These are phyloP conservation scores for Globisporangium paroecandrum DNA, from an alignment of 352 stramenopile genomes.

Conservation along the genomic window DNA sequence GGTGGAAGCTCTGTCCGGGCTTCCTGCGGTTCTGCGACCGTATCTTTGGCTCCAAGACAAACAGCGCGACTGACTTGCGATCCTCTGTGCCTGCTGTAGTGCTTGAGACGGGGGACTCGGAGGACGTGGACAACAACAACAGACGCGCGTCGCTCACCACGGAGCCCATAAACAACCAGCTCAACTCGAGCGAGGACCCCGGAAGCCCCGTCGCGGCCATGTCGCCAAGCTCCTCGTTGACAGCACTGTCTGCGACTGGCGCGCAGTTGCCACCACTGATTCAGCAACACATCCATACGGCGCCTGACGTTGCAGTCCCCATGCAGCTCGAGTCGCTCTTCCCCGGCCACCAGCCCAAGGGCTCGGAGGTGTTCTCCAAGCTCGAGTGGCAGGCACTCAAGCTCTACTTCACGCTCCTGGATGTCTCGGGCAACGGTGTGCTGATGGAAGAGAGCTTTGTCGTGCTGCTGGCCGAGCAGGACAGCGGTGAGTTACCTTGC, in stretches of 20 bases:
- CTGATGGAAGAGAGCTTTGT: conserved; percentile 81
- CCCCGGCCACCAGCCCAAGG: conserved; percentile 25
- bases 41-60: conserved; percentile 36
- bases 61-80: conserved; percentile 2
- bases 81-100: neutral
- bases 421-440: conserved; percentile 63
- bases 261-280: neutral
- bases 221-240: conserved; percentile 4
- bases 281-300: neutral
- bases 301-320: neutral
- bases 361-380: conserved; percentile 51
- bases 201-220: conserved; percentile 3
- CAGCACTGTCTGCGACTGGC: neutral
- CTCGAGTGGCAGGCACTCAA: conserved; percentile 75
- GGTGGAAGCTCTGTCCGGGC: conserved; percentile 62
- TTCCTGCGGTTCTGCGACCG: conserved; percentile 67
- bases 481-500: conserved; percentile 48
- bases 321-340: conserved; percentile 6
- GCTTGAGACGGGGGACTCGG: neutral
- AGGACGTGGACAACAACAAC: neutral
- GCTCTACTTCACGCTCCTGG: conserved; percentile 67
- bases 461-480: conserved; percentile 74
- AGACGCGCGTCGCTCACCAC: conserved; percentile 12
- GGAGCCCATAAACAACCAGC: conserved; percentile 15
- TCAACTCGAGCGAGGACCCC: conserved; percentile 13